Conservation (phyloP, 768 basidiomycete genomes). For the Dictyophora rubrovolvata region DNA sequence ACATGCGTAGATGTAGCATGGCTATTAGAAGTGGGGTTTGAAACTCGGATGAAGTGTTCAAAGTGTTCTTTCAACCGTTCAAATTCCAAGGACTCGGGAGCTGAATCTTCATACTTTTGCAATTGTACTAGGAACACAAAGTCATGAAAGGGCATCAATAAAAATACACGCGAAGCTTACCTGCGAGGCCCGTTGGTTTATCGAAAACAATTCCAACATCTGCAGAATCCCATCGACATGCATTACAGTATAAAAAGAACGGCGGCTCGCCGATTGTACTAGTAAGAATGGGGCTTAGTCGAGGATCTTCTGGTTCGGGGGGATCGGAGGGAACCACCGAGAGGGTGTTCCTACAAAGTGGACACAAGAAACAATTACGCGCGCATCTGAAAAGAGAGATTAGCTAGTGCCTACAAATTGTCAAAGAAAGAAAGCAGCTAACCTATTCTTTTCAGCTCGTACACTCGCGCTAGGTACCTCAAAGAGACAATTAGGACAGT, state of each 20-base stretch:
- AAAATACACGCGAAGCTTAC: constrained; percentile 33
- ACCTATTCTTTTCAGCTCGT: constrained; percentile 97
- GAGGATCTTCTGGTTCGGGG: constrained; percentile 48
- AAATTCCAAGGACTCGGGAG: constrained; percentile 78
- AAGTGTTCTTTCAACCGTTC: constrained; percentile 95
- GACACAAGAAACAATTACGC: constrained; percentile 95
- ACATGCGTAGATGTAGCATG: constrained; percentile 42
- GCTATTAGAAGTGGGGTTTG: constrained; percentile 54
- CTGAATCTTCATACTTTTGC: constrained; percentile 81
- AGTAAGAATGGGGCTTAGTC: constrained; percentile 37
- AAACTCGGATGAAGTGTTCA: constrained; percentile 86
- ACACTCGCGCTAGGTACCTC: constrained; percentile 98
- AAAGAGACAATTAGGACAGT: constrained; percentile 96
- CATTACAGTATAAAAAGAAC: constrained; percentile 84
- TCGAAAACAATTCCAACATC: constrained; percentile 90
- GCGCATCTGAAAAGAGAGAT: constrained; percentile 60
- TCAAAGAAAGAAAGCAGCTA: constrained; percentile 10
- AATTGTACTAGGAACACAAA: constrained; percentile 55
- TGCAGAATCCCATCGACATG: constrained; percentile 91
- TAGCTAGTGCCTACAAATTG: neutral
- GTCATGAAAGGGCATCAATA: neutral
- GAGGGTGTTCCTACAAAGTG: constrained; percentile 82
- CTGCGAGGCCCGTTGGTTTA: constrained; percentile 90
- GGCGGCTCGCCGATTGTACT: constrained; percentile 72
- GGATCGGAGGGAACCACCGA: constrained; percentile 88